Conservation (phyloP, 2,329 filamentous ascomycete species). For the Uncinocarpus reesii region DNA sequence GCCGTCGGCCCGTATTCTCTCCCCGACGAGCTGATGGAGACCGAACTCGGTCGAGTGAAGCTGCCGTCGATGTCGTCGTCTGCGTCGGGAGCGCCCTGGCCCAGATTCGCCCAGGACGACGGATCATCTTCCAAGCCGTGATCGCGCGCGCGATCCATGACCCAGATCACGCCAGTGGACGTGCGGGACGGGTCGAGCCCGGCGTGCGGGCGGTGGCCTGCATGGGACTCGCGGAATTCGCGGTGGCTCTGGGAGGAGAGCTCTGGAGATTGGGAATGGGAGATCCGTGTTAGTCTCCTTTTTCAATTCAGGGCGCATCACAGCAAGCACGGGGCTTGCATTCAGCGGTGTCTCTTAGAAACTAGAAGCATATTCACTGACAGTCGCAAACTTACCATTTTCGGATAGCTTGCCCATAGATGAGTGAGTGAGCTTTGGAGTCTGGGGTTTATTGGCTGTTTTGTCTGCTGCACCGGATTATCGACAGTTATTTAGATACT, state of each 20-base stretch:
- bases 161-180: constrained; percentile 89
- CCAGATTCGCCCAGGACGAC: constrained; percentile 79
- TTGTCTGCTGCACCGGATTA: no score
- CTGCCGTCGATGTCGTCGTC: constrained; percentile 86
- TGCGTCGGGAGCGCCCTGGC: constrained; percentile 87
- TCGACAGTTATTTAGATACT: no score
- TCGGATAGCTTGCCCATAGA: not conserved
- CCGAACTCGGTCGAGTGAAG: constrained; percentile 67
- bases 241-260: constrained; percentile 72
- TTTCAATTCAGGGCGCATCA: not conserved
- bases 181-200: constrained; percentile 80
- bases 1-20: constrained; percentile 90
- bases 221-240: constrained; percentile 80
- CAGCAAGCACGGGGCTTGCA: not conserved
- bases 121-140: constrained; percentile 80
- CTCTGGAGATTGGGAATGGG: constrained; percentile 44
- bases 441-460: no score
- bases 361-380: not conserved
- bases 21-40: constrained; percentile 66
- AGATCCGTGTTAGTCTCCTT: not conserved
- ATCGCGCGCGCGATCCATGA: constrained; percentile 60
- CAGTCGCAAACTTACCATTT: constrained; percentile 9
- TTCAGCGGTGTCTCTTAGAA: not conserved
- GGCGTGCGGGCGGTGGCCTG: constrained; percentile 81
- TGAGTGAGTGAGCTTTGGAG: not conserved